phyloP scores from a whole-genome alignment of 805 yeast species.

The Zygoascus biomembranicola region DNA sequence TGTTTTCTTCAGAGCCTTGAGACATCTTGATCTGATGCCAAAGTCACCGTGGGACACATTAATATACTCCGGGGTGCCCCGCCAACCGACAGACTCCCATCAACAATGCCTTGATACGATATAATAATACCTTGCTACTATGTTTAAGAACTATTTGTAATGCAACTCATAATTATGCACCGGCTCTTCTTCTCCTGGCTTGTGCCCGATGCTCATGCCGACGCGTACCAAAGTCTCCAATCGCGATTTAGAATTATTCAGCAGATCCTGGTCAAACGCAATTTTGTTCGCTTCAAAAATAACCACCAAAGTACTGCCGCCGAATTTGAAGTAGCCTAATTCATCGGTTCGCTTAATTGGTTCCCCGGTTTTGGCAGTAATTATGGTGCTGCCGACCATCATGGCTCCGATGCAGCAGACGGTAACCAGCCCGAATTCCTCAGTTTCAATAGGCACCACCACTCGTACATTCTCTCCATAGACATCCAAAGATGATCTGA shows the following conservation, averaged over 20 bases:
- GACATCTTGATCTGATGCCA: too few species aligned
- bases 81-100: too few species aligned
- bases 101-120: too few species aligned
- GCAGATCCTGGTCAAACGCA: slow-evolving; percentile 64
- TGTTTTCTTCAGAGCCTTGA: too few species aligned
- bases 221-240: slow-evolving; percentile 81
- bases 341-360: slow-evolving; percentile 64
- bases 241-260: slow-evolving; percentile 54
- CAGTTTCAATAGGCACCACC: slow-evolving; percentile 66
- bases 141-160: neutral
- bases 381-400: slow-evolving; percentile 92
- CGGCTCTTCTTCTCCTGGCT: slow-evolving; percentile 28
- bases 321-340: slow-evolving; percentile 90
- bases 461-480: slow-evolving; percentile 86
- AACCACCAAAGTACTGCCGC: slow-evolving; percentile 80
- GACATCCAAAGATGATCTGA: slow-evolving; percentile 79
- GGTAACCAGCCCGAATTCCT: slow-evolving; percentile 68
- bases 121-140: neutral
- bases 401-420: slow-evolving; percentile 90
- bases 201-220: slow-evolving; percentile 89
- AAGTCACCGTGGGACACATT: too few species aligned
- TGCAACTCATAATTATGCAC: slow-evolving; percentile 1
- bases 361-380: slow-evolving; percentile 59
- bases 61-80: too few species aligned
- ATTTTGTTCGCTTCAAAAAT: slow-evolving; percentile 42